phyloP scores from a whole-genome alignment of 345 rosid species.

The Dipteronia dyeriana region DNA sequence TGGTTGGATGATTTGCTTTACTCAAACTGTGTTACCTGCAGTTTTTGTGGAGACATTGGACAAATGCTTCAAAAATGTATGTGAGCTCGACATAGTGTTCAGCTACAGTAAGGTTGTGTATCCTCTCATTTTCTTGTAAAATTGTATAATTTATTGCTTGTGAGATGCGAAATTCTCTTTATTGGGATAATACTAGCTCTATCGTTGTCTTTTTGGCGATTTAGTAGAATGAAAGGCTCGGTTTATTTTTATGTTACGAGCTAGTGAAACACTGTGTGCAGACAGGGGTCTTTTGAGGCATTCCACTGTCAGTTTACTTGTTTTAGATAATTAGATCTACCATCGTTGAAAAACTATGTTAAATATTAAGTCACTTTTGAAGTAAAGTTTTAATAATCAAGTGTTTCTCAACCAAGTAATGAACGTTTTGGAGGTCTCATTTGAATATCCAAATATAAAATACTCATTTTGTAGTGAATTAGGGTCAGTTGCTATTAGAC shows the following conservation, averaged over 20 bases:
- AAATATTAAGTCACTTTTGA: constrained; percentile 4
- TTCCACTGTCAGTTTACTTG: not conserved
- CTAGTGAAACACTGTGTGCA: not conserved
- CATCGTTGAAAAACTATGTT: not conserved
- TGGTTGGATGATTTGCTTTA: constrained; percentile 25
- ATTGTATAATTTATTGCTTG: no score
- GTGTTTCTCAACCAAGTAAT: not conserved
- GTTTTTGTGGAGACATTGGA: constrained; percentile 96
- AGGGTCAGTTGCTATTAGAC: not conserved
- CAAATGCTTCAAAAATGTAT: constrained; percentile 96
- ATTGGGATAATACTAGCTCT: not conserved
- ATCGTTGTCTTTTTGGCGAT: not conserved
- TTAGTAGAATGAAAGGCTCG: not conserved
- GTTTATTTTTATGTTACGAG: not conserved
- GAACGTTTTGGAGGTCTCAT: not conserved
- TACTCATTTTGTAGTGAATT: not conserved
- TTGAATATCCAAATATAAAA: not conserved
- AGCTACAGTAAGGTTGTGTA: constrained; percentile 80
- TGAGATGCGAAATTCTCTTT: no score
- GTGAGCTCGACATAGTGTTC: constrained; percentile 87
- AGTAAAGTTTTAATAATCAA: not conserved
- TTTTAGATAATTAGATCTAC: not conserved
- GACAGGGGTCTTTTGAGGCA: not conserved
- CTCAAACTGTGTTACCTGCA: constrained; percentile 39
- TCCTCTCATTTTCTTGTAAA: constrained; percentile 6